These are phyloP conservation scores for Phytophthora hibernalis DNA, from an alignment of 352 stramenopile genomes.

Conservation along the genomic window DNA sequence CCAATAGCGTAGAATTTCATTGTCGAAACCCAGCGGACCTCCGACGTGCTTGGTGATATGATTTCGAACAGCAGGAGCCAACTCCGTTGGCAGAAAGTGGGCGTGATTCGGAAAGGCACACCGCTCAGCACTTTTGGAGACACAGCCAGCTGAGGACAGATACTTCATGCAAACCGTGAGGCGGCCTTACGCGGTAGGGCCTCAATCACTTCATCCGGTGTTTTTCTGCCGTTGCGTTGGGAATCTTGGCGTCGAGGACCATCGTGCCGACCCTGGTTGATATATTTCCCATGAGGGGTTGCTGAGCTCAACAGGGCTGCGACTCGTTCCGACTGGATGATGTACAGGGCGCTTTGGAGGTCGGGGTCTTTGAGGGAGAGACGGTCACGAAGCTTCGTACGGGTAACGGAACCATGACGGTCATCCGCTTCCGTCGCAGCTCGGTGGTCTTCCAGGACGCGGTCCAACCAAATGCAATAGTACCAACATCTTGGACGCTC, in stretches of 20 bases:
- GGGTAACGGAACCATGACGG: not conserved
- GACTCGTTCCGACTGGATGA: slow-evolving; percentile 16
- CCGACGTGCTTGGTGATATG: slow-evolving; percentile 1
- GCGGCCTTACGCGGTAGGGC: not conserved
- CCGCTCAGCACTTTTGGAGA: not conserved
- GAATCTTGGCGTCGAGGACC: not conserved
- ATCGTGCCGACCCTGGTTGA: too few species aligned
- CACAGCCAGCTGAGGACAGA: not conserved
- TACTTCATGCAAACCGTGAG: slow-evolving; percentile 12
- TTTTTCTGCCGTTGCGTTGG: too few species aligned
- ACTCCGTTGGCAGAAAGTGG: slow-evolving; percentile 6
- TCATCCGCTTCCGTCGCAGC: not conserved
- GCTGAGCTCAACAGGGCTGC: not conserved
- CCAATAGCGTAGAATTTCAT: not conserved
- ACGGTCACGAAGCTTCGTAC: not conserved
- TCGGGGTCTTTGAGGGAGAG: slow-evolving; percentile 7
- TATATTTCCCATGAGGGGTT: too few species aligned
- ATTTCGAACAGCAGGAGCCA: not conserved
- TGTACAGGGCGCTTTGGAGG: slow-evolving; percentile 9
- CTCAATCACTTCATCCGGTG: slow-evolving; percentile 2
- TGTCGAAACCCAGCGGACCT: not conserved
- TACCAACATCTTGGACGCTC: not conserved
- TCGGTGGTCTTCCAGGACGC: slow-evolving; percentile 9
- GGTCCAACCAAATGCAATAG: slow-evolving; percentile 10
- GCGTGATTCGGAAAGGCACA: slow-evolving; percentile 8